Base-by-base conservation (phyloP, 2,329 filamentous ascomycete species). In the Chaetothyriales sp. region DNA sequence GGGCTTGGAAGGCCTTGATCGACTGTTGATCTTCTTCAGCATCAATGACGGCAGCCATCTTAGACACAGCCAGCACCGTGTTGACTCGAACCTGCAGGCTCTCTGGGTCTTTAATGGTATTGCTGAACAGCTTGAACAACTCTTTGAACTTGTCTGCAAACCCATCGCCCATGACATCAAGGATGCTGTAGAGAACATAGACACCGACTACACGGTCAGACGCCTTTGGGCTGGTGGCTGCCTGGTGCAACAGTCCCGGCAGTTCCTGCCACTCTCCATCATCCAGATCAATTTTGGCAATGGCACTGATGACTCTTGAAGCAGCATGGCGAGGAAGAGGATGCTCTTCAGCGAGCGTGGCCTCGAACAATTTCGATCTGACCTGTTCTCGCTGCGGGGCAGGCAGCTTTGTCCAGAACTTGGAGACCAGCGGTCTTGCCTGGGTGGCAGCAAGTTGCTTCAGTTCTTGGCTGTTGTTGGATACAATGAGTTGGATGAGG, bases 81-180 rank as follows among this genome's bases (percentile, higher is more conserved):
- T 95, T 96, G 71, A 95, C 81, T 61, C 89, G 83, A 51, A 98
- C 92, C 66, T 95, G 87, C 55, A 84, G 79, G 67, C 88, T 95
- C 69, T 93, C 82, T 1, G 86, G 81, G 64, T 96, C 92, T 62
- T 84, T 81, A 62, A 98, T 92, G 46, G 89, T 93, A 66, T 82
- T 83, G 68, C 75, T 75, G 71, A 96, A 95, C 22, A 96, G 75
- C 62, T 78, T 75, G 62, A 96, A 86, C 53, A 96, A 79, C 64
- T 86, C 81, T 53, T 76, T 69, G 61, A 87, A 79, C 68, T 92
- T 85, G 62, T 89, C 84, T 61, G 80, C 79, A 68, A 95, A 94
- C 59, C 82, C 78, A 59, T 88, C 82, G 18, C 87, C 87, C 59
- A 93, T 83, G 50, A 84, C 83, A 71, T 98, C 92, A 9, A 96